These are phyloP conservation scores for Pleodorina starrii DNA, from an alignment of 139 green algal genomes.

Conservation along the genomic window DNA sequence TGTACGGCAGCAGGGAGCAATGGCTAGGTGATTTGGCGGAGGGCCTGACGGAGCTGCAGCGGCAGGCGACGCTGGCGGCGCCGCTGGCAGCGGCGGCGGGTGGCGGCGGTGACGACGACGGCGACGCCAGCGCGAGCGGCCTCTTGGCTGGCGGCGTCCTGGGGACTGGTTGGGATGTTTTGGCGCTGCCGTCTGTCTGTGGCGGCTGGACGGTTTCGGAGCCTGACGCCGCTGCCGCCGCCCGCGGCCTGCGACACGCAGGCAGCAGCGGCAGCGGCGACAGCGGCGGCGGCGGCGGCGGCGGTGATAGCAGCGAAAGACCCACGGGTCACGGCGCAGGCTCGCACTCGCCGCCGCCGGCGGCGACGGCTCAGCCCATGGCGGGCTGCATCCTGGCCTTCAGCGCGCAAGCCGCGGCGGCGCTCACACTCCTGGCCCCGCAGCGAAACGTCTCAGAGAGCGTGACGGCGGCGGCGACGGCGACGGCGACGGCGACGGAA, in stretches of 20 bases:
- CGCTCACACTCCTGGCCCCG: background rate
- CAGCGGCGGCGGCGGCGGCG: no score
- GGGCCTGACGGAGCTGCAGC: background rate
- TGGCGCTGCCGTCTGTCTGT: conserved; percentile 23
- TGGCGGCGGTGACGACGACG: no score
- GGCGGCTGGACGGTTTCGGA: background rate
- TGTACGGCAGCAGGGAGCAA: background rate
- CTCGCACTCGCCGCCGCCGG: background rate
- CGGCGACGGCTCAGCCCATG: background rate
- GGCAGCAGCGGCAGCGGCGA: no score
- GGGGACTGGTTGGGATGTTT: background rate
- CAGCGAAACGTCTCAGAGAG: background rate
- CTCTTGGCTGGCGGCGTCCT: background rate
- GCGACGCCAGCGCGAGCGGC: no score
- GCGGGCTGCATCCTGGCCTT: conserved; percentile 30
- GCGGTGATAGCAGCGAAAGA: background rate
- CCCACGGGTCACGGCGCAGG: background rate
- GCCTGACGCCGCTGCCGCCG: background rate
- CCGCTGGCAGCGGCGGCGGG: background rate
- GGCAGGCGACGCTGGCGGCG: background rate
- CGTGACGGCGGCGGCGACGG: background rate
- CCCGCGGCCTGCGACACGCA: no score
- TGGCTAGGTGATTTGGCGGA: background rate
- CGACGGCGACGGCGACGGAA: no score
- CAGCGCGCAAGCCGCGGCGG: background rate